A percentile compares a stretch with the other conserved stretches of the same genome.
phyloP scores from a whole-genome alignment of 352 stramenopile species.

The Phytophthora crassamura region DNA sequence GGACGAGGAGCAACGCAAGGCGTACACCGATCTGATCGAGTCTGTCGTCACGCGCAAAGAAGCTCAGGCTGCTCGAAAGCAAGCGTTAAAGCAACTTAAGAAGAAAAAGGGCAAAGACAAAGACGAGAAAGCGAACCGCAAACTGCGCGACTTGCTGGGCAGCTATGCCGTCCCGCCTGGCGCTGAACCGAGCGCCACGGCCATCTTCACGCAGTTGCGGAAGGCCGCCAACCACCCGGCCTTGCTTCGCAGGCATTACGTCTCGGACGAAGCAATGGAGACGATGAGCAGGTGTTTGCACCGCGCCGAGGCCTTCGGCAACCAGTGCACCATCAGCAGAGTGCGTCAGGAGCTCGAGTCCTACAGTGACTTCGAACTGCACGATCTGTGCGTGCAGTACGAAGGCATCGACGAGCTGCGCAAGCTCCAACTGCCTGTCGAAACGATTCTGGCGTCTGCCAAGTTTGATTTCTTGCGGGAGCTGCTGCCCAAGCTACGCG shows the following conservation, averaged over 20 bases:
- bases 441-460: slow-evolving; percentile 92
- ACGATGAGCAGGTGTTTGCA: slow-evolving; percentile 87
- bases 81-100: slow-evolving; percentile 64
- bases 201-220: slow-evolving; percentile 96
- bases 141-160: slow-evolving; percentile 57
- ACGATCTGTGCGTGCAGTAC: slow-evolving; percentile 94
- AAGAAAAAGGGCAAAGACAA: slow-evolving; percentile 57
- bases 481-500: slow-evolving; percentile 88
- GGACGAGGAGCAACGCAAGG: slow-evolving; percentile 67
- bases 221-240: slow-evolving; percentile 98
- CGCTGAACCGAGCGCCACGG: slow-evolving; percentile 42
- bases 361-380: slow-evolving; percentile 96
- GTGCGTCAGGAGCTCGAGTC: slow-evolving; percentile 94
- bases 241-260: slow-evolving; percentile 89
- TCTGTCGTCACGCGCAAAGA: slow-evolving; percentile 74
- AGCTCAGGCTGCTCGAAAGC: slow-evolving; percentile 45
- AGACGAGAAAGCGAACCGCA: slow-evolving; percentile 50
- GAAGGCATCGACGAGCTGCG: slow-evolving; percentile 77
- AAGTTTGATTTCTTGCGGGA: slow-evolving; percentile 94
- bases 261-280: slow-evolving; percentile 74
- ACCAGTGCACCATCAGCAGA: slow-evolving; percentile 78
- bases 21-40: slow-evolving; percentile 89
- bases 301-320: slow-evolving; percentile 83
- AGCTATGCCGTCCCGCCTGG: slow-evolving; percentile 24
- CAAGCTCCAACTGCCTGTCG: slow-evolving; percentile 84